Base-by-base conservation (phyloP, 2,329 filamentous ascomycete species). In the Pseudogymnoascus sp. region DNA sequence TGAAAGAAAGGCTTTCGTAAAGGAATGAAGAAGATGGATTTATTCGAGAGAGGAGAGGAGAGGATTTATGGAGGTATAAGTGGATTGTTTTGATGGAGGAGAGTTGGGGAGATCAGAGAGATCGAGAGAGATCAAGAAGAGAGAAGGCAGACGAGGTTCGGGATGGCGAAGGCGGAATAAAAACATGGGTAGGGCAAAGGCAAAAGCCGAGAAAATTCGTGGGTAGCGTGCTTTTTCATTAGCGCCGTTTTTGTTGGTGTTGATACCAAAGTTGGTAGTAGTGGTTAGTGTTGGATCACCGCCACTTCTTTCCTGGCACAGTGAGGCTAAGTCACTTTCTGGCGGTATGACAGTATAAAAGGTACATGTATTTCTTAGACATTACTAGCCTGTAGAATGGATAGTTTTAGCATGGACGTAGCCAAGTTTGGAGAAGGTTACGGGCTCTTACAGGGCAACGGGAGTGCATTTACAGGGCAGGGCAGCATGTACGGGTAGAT, bases 1-100 rank as follows among this genome's bases (percentile, higher is more conserved):
- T 72, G 71, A 74, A 74, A 71, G 68, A 66, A 67, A 63, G 70
- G 74, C 74, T 76, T 78, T 79, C 74, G 71, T 74, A 77, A 25
- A 78, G 74, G 71, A 72, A 75, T 75, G 72, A 67, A 71, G 71
- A 54, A 18, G 18, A 18, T 18, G 18, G 18, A 18, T 18, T 18
- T 18, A 18, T 18, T 18, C 18, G 18, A n/a, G 16, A 74, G 74
- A 74, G 75, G 71, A 68, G 66, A 60, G 65, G 65, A 63, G 65
- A 63, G 64, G 59, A 60, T 25, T 25, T 25, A 25, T 25, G 22
- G 63, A 63, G 65, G 63, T 60, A 54, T 60, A 62, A 57, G 36
- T 50, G 58, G 64, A 50, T 38, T 64, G 57, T 30, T 59, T 58
- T 59, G 58, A 54, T 61, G 63, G 62, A 63, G 62, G 39, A 59